Evolutionary conservation across 2,329 filamentous ascomycete species (phyloP), one percentile per base, ranked within the genome.

Genomic region (Aspergillus sp.): DNA sequence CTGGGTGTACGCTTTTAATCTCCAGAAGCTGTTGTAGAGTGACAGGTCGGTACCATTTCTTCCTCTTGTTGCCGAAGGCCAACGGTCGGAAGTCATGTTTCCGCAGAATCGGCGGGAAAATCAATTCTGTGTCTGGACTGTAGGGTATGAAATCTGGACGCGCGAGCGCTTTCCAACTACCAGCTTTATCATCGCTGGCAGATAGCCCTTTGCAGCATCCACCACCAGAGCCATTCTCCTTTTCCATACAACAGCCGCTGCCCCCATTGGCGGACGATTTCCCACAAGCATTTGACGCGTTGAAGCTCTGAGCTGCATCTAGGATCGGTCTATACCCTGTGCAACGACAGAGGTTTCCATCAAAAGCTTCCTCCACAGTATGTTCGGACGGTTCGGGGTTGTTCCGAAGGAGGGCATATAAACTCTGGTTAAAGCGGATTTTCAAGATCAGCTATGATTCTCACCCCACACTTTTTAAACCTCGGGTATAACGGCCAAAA

Each of bases 101-200:
- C 55, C 82, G 83, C 29, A 95, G 71, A 1, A 81, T 73, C 0
- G 88, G 86, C 0, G 88, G 89, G 63, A 94, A 95, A 50, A 95
- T 94, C 42, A 94, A 78, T 63, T 94, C 85, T 0, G 88, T 91
- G 40, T 91, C 85, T 3, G 87, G 86, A 41, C 86, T 83, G 66
- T 94, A 94, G 60, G 90, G 84, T 62, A 91, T 90, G 64, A 94
- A 89, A 0, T 85, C 86, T 88, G 91, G 91, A 1, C 87, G 84
- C 0, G 86, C 89, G 60, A 96, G 95, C 44, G 72, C 74, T 57
- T 79, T 80, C 48, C 52, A 52, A 35, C 47, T 49, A 4, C 49
- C 62, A 29, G 61, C 63, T 49, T 68, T 67, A 34, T 61, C 65
- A 41, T 67, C 66, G 57, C 63, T 61, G 48, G 45, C 75, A 76